A percentile compares a stretch with the other conserved stretches of the same genome.
Conservation (phyloP, 306 rosid species). For the Begonia loranthoides region DNA sequence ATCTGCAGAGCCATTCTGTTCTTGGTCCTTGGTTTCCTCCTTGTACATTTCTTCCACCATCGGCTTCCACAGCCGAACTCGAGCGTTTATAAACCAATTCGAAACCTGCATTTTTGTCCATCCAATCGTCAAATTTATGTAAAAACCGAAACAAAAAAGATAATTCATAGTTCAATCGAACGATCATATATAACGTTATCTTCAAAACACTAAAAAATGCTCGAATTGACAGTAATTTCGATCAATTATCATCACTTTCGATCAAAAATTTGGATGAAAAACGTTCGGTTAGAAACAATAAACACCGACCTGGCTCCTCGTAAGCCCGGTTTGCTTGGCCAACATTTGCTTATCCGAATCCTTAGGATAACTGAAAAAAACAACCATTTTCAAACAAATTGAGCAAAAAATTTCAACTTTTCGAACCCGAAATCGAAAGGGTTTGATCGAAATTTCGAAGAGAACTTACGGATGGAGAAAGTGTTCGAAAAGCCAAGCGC, state of each 20-base stretch:
- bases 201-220: no score
- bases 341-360: slow-evolving; percentile 94
- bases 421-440: not conserved
- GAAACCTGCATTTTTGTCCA: slow-evolving; percentile 43
- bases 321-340: slow-evolving; percentile 93
- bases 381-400: slow-evolving; percentile 4
- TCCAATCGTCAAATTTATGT: no score
- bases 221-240: no score
- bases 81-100: slow-evolving; percentile 94
- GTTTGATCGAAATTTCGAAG: not conserved
- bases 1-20: slow-evolving; percentile 42
- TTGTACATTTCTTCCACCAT: slow-evolving; percentile 97
- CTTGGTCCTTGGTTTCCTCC: slow-evolving; percentile 86
- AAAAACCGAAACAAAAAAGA: no score
- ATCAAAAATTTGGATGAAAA: not conserved
- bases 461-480: slow-evolving; percentile 90
- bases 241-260: not conserved
- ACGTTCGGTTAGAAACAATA: not conserved
- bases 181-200: no score
- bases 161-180: no score
- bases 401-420: not conserved
- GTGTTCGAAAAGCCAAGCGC: slow-evolving; percentile 99
- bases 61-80: slow-evolving; percentile 97
- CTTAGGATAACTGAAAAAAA: slow-evolving; percentile 66
- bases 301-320: slow-evolving; percentile 74